These are phyloP conservation scores for Exophiala aquamarina DNA, from an alignment of 2,329 filamentous ascomycete species.

Conservation along the genomic window DNA sequence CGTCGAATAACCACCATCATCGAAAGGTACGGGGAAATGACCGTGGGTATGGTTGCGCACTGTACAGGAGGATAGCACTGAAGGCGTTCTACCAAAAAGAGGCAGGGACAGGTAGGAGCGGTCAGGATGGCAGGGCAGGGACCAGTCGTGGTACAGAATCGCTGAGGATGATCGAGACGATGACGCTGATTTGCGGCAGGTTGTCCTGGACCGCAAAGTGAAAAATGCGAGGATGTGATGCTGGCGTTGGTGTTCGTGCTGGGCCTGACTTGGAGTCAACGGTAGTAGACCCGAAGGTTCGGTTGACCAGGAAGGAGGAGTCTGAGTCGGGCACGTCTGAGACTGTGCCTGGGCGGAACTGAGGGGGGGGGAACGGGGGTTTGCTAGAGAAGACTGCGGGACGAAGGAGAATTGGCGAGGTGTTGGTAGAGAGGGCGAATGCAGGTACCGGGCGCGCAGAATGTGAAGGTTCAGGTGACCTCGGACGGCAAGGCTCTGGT, in stretches of 20 bases:
- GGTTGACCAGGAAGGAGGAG: constrained; percentile 2
- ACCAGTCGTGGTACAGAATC: too few relatives aligned
- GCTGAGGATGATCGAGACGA: too few relatives aligned
- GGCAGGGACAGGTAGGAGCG: not conserved
- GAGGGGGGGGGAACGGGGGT: constrained; percentile 11
- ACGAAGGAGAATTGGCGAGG: constrained; percentile 7
- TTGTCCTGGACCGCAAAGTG: not conserved
- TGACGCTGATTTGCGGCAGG: too few relatives aligned
- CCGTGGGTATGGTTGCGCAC: not conserved
- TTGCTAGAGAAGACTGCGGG: constrained; percentile 8
- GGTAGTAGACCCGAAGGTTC: not conserved
- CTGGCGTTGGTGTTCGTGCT: not conserved
- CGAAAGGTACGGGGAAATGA: not conserved
- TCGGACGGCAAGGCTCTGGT: constrained; percentile 16
- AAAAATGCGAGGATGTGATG: not conserved
- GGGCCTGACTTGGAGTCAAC: too few relatives aligned
- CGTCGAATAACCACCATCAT: constrained; percentile 2
- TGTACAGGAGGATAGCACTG: too few relatives aligned
- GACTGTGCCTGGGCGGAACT: constrained; percentile 5
- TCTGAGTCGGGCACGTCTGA: not conserved
- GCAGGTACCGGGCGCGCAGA: constrained; percentile 23
- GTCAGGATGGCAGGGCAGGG: not conserved
- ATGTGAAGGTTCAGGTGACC: constrained; percentile 23
- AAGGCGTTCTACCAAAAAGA: not conserved
- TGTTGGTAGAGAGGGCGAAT: constrained; percentile 9